These are phyloP conservation scores for Golubevia pallescens DNA, from an alignment of 1,284 basidiomycete genomes.

Conservation along the genomic window DNA sequence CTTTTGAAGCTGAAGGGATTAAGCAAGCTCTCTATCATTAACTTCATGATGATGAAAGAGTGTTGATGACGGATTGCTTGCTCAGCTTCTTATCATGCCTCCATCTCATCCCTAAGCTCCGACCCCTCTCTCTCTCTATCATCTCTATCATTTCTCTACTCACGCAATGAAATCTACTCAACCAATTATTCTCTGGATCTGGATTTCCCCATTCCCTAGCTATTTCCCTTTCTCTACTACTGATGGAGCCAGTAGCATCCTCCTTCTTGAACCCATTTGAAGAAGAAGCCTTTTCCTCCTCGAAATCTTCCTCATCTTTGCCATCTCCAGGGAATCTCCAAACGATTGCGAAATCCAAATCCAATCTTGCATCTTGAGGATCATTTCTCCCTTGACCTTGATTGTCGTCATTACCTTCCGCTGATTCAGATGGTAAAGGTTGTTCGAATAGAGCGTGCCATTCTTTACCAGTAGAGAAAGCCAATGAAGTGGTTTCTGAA, in stretches of 20 bases:
- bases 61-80: no score
- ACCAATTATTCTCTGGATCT: conserved; percentile 48
- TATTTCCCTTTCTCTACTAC: conserved; percentile 2
- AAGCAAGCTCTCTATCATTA: no score
- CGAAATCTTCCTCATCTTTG: conserved; percentile 17
- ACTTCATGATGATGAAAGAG: no score
- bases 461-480: conserved; percentile 33
- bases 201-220: conserved; percentile 34
- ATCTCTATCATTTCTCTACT: no score
- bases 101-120: no score
- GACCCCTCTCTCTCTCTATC: no score
- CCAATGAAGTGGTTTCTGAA: conserved; percentile 26
- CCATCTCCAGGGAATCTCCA: conserved; percentile 54
- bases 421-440: conserved; percentile 11
- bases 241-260: conserved; percentile 14
- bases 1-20: no score
- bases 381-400: conserved; percentile 1
- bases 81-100: no score
- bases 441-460: conserved; percentile 48
- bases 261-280: conserved; percentile 26
- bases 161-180: conserved; percentile 47
- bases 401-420: conserved; percentile 10
- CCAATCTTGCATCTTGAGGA: conserved; percentile 21
- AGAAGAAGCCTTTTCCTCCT: background rate
- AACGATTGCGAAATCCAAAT: conserved; percentile 43